phyloP scores from a whole-genome alignment of 371 early-diverging fungal genomes.

The Synchytrium microbalum region DNA sequence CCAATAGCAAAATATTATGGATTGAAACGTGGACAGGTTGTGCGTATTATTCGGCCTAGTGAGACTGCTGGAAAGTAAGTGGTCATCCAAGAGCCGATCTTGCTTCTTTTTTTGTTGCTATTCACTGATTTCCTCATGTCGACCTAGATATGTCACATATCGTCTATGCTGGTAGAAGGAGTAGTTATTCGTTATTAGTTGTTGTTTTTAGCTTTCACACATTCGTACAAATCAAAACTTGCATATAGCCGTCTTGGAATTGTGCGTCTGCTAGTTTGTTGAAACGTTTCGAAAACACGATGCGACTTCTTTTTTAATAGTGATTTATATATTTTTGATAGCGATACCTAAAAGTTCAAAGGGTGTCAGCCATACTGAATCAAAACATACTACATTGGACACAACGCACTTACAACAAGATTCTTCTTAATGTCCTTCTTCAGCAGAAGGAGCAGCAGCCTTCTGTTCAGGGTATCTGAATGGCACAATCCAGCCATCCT shows the following conservation, averaged over 20 bases:
- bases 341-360: no score
- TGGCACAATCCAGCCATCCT: slow-evolving; percentile 27
- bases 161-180: slow-evolving; percentile 32
- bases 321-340: no score
- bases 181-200: not conserved
- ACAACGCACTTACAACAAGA: no score
- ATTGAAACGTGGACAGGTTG: slow-evolving; percentile 91
- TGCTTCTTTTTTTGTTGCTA: not conserved
- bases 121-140: not conserved
- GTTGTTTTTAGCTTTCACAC: no score
- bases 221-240: no score
- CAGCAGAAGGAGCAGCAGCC: not conserved
- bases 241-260: no score
- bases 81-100: not conserved
- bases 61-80: slow-evolving; percentile 97
- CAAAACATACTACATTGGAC: no score
- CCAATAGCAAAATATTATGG: slow-evolving; percentile 98
- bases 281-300: no score
- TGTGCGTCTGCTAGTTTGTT: no score
- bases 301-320: no score
- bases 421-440: no score
- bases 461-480: slow-evolving; percentile 24
- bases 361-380: no score
- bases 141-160: slow-evolving; percentile 37
- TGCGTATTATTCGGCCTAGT: slow-evolving; percentile 91